These are phyloP conservation scores for Leptographium radiaticola DNA, from an alignment of 2,329 filamentous ascomycete genomes.

Conservation along the genomic window DNA sequence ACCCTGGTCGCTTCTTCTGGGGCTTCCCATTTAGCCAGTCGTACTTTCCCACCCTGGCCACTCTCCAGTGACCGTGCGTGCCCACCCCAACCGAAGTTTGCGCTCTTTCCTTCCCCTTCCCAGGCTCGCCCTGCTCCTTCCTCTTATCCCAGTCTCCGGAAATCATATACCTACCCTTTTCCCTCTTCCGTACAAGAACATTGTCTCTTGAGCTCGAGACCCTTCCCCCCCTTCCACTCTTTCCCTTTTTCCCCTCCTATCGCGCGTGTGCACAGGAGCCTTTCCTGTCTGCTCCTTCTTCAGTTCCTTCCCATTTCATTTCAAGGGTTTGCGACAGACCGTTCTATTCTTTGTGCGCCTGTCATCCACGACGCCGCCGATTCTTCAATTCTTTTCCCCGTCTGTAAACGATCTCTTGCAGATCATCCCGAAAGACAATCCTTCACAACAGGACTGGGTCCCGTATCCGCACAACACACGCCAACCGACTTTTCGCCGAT, in stretches of 20 bases:
- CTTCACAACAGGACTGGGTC: constrained; percentile 11
- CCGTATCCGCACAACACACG: not conserved
- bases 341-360: not conserved
- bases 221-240: constrained; percentile 1
- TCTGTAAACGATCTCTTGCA: constrained; percentile 8
- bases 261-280: constrained; percentile 6
- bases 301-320: not conserved
- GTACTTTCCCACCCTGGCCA: constrained; percentile 7
- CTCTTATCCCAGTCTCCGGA: constrained; percentile 16
- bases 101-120: constrained; percentile 2
- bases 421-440: constrained; percentile 18
- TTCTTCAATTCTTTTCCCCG: constrained; percentile 5
- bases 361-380: not conserved
- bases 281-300: not conserved
- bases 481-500: constrained; percentile 18
- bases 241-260: constrained; percentile 3
- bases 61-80: not conserved
- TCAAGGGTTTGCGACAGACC: constrained; percentile 19
- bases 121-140: constrained; percentile 6
- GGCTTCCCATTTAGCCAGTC: constrained; percentile 12
- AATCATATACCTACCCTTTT: constrained; percentile 13
- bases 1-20: constrained; percentile 6
- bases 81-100: not conserved
- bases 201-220: constrained; percentile 3
- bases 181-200: constrained; percentile 1